These are phyloP conservation scores for Polytrichum formosum DNA, from an alignment of 225 moss, liverwort and hornwort genomes.

Conservation along the genomic window DNA sequence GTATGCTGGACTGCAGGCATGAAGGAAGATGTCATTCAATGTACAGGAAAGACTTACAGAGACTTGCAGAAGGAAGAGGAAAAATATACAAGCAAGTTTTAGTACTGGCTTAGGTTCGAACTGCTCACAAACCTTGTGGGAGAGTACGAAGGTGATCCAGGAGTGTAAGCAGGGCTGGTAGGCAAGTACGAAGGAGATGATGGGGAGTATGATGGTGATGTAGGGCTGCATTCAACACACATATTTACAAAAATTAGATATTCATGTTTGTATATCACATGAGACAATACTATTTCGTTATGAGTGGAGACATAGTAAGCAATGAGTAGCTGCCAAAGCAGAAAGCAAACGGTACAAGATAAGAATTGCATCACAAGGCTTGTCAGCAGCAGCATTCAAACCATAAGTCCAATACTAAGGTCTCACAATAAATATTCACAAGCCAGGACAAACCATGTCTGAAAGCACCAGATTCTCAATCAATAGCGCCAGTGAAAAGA, in stretches of 20 bases:
- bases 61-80: too few relatives aligned
- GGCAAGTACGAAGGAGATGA: constrained; percentile 92
- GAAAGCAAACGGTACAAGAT: too few relatives aligned
- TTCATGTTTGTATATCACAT: neutral
- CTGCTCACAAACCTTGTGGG: constrained; percentile 70
- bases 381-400: neutral
- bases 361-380: neutral
- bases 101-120: too few relatives aligned
- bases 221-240: constrained; percentile 59
- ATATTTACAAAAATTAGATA: neutral
- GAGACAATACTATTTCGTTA: too few relatives aligned
- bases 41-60: neutral
- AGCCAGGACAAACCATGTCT: too few relatives aligned
- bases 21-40: neutral
- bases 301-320: too few relatives aligned
- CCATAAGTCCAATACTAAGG: neutral
- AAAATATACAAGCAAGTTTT: too few relatives aligned
- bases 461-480: neutral
- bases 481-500: constrained; percentile 5
- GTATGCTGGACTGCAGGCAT: constrained; percentile 73
- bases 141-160: constrained; percentile 82
- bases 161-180: constrained; percentile 66
- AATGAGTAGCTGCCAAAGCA: too few relatives aligned
- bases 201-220: constrained; percentile 94
- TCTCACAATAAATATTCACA: too few relatives aligned